Evolutionary conservation across 495 filamentous ascomycete genomes (phyloP), one percentile per base, ranked within the genome.

Genomic region (Corynascus novoguineensis): DNA sequence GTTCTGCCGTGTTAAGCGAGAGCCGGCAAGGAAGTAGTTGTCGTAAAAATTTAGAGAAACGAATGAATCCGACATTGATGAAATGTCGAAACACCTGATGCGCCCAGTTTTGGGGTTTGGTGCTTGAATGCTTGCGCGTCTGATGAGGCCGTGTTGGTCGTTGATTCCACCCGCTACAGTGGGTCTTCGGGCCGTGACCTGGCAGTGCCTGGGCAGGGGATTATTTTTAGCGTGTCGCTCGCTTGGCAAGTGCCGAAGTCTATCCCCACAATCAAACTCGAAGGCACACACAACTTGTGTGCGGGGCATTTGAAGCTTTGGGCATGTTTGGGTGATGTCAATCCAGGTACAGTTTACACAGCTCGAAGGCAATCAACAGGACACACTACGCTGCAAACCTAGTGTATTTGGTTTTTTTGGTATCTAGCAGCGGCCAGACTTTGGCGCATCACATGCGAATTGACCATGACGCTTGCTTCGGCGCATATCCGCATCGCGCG

Each of bases 401-500:
- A n/a, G n/a, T n/a, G n/a, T n/a, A n/a, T n/a, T n/a, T n/a, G n/a
- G n/a, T n/a, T n/a, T n/a, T n/a, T n/a, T n/a, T n/a, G n/a, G n/a
- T n/a, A n/a, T n/a, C n/a, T n/a, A n/a, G n/a, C n/a, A n/a, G n/a
- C n/a, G n/a, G n/a, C n/a, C n/a, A 21, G 12, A 19, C 14, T 22
- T 41, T 17, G 37, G 12, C n/a, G n/a, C n/a, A 41, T 41, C 35
- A 41, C 37, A 19, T 29, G 22, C 15, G n/a, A 40, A 29, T 14
- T n/a, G 10, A 57, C 17, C 19, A 67, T 67, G 65, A 27, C 57
- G 1, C 53, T 61, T 4, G 58, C 56, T 15, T 49, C 57, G 22
- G 60, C 69, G 24, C 65, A 67, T 49, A 51, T 71, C 28, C 70
- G 68, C 52, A 60, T 71, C 25, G 70, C 70, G 11, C 61, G 68